phyloP scores from a whole-genome alignment of 257 asterid species.

The Lycium ferocissimum region DNA sequence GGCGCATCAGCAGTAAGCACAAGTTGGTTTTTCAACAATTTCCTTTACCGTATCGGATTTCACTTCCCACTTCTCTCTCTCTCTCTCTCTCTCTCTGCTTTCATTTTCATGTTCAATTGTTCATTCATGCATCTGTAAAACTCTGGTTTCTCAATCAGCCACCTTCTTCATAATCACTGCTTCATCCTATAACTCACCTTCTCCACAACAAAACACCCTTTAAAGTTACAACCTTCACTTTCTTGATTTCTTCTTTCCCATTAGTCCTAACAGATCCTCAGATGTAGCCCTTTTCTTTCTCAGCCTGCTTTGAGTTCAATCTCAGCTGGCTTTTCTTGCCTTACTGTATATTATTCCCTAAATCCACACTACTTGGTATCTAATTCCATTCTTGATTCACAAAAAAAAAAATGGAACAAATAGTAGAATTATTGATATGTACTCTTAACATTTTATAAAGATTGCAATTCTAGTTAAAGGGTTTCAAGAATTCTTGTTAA shows the following conservation, averaged over 20 bases:
- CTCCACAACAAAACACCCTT: background rate
- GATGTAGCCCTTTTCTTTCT: constrained; percentile 38
- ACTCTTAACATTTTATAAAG: background rate
- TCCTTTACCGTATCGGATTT: background rate
- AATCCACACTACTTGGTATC: too few relatives aligned
- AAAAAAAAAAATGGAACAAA: background rate
- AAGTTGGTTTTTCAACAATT: background rate
- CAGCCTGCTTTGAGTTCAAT: constrained; percentile 43
- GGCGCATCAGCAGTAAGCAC: background rate
- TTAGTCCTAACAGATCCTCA: constrained; percentile 6
- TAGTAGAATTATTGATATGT: too few relatives aligned
- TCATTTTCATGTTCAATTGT: background rate
- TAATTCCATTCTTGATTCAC: background rate
- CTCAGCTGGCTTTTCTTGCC: constrained; percentile 39
- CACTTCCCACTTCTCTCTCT: background rate
- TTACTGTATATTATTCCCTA: too few relatives aligned
- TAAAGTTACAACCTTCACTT: background rate
- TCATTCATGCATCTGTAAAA: background rate
- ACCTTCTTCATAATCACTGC: too few relatives aligned
- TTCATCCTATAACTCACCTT: background rate
- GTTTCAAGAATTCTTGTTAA: constrained; percentile 7
- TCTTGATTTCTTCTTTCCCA: background rate
- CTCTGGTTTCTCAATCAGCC: background rate
- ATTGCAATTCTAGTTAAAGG: background rate
- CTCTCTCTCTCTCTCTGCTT: background rate